A percentile compares a stretch with the other conserved stretches of the same genome.
Conservation (phyloP, 1,284 basidiomycete genomes). For the Boletellus dicymbophilus region DNA sequence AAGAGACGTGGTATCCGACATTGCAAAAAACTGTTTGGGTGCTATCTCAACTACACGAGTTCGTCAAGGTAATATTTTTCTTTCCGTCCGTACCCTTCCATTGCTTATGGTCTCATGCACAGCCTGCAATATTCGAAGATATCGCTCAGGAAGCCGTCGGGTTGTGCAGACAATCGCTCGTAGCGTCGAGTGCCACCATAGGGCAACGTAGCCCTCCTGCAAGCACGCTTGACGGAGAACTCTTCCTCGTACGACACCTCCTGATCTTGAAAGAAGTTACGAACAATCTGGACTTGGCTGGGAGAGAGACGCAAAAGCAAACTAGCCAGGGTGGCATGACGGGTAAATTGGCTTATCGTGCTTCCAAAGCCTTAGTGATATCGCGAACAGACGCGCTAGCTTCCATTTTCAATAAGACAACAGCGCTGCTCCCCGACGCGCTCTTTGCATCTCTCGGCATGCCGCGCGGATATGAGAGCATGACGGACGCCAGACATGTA, state of each 20-base stretch:
- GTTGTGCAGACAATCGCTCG: slow-evolving; percentile 78
- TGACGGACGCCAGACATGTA: slow-evolving; percentile 67
- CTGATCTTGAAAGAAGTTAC: slow-evolving; percentile 90
- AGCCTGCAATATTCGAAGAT: slow-evolving; percentile 92
- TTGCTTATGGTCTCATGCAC: slow-evolving; percentile 4
- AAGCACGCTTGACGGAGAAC: slow-evolving; percentile 64
- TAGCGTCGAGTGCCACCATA: slow-evolving; percentile 68
- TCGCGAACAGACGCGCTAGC: slow-evolving; percentile 65
- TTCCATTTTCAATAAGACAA: slow-evolving; percentile 72
- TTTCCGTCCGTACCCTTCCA: not conserved
- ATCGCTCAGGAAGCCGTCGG: slow-evolving; percentile 89
- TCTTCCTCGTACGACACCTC: slow-evolving; percentile 90
- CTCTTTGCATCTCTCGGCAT: slow-evolving; percentile 69
- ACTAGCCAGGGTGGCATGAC: slow-evolving; percentile 51
- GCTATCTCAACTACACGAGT: slow-evolving; percentile 83
- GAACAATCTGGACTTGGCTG: slow-evolving; percentile 69
- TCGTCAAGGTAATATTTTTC: slow-evolving; percentile 72
- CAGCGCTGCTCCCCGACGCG: slow-evolving; percentile 68
- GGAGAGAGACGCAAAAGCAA: slow-evolving; percentile 38
- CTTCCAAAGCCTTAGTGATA: slow-evolving; percentile 3
- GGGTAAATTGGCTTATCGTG: slow-evolving; percentile 37
- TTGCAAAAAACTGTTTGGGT: slow-evolving; percentile 87
- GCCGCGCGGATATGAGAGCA: slow-evolving; percentile 54
- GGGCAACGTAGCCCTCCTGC: slow-evolving; percentile 47
- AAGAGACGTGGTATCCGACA: slow-evolving; percentile 89